A percentile compares a stretch with the other conserved stretches of the same genome.
These are phyloP conservation scores for Trichosanthes truncata DNA, from an alignment of 306 rosid species.

Conservation along the genomic window DNA sequence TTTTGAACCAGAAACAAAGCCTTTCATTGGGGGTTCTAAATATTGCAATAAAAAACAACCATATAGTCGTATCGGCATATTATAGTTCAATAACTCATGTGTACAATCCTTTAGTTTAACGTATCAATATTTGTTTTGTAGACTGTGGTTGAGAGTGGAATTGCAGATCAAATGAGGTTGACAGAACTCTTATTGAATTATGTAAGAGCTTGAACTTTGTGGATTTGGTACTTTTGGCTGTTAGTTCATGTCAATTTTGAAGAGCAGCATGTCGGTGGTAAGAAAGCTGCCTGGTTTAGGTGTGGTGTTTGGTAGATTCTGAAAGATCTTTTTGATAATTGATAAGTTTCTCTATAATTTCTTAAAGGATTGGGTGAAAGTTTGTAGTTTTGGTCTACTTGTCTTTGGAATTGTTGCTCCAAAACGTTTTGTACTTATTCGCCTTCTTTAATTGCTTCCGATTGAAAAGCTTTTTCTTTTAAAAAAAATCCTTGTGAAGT, in stretches of 20 bases:
- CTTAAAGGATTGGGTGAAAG: neutral
- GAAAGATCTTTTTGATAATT: neutral
- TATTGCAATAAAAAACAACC: neutral
- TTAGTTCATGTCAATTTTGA: constrained; percentile 2
- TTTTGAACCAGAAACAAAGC: neutral
- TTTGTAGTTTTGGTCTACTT: neutral
- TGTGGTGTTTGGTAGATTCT: neutral
- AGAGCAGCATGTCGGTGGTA: neutral
- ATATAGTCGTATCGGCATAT: neutral
- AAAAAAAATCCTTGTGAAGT: neutral
- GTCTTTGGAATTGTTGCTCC: neutral
- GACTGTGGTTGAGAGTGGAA: constrained; percentile 80
- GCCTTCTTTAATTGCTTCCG: neutral
- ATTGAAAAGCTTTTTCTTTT: neutral
- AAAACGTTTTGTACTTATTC: neutral
- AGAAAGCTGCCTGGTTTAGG: constrained; percentile 2
- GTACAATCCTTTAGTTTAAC: constrained; percentile 5
- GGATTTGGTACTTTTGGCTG: constrained; percentile 9
- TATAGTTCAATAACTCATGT: neutral
- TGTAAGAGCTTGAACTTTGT: constrained; percentile 45
- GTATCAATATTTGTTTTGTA: constrained; percentile 28
- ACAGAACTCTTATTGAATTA: constrained; percentile 64
- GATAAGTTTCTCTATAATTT: neutral
- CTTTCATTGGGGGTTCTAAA: neutral
- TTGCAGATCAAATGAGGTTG: constrained; percentile 77